Percentiles rank a stretch among this genome's conserved stretches.
phyloP scores from a whole-genome alignment of 164 flowering plant species.

The Litsea cubeba region DNA sequence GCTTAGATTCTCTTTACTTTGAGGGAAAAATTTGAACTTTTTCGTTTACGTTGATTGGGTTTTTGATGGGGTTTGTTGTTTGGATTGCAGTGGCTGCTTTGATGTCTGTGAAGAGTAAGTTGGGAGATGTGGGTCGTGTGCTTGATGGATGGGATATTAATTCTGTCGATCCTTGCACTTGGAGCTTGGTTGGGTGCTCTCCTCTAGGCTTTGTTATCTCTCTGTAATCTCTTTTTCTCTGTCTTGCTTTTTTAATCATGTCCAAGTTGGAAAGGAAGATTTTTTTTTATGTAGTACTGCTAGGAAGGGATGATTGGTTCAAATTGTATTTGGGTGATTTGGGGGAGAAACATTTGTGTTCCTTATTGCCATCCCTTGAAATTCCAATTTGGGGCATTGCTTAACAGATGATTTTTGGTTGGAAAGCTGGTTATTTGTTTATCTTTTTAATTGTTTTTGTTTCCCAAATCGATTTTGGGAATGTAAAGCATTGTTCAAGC shows the following conservation, averaged over 20 bases:
- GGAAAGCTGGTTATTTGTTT: too few species aligned
- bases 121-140: slow-evolving; percentile 49
- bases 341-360: too few species aligned
- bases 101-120: slow-evolving; percentile 76
- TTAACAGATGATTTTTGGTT: too few species aligned
- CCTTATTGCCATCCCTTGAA: too few species aligned
- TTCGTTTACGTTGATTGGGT: background rate
- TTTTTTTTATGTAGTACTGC: background rate
- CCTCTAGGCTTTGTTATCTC: slow-evolving; percentile 76
- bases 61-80: background rate
- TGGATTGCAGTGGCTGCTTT: slow-evolving; percentile 70
- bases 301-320: background rate
- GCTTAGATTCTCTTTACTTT: background rate
- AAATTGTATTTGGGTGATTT: background rate
- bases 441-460: too few species aligned
- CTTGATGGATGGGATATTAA: slow-evolving; percentile 95
- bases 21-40: background rate
- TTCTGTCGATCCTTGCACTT: slow-evolving; percentile 97
- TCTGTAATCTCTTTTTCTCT: slow-evolving; percentile 39
- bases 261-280: too few species aligned
- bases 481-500: background rate
- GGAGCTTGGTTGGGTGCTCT: slow-evolving; percentile 92
- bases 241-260: background rate
- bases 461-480: too few species aligned
- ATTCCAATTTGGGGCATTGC: too few species aligned